These are phyloP conservation scores for Marchantia paleacea DNA, from an alignment of 225 moss, liverwort and hornwort species.

Conservation along the genomic window DNA sequence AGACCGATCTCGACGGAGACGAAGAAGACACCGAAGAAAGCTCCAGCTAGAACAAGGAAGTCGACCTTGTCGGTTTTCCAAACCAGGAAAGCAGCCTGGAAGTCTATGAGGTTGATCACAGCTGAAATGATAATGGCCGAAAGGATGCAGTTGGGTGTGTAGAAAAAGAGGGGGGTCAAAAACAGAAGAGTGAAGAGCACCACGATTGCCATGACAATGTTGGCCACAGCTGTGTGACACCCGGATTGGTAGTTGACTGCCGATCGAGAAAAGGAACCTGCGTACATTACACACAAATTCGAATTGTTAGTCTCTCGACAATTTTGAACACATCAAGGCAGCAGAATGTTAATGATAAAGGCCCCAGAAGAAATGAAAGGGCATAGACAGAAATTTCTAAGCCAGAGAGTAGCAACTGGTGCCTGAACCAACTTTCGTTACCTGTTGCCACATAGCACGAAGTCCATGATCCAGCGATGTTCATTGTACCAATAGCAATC, in stretches of 20 bases:
- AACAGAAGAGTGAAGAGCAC: constrained; percentile 53
- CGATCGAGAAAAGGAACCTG: constrained; percentile 94
- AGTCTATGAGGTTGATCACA: constrained; percentile 48
- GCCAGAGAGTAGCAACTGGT: not conserved
- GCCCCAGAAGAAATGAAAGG: not conserved
- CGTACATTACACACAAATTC: not conserved
- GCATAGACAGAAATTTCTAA: not conserved
- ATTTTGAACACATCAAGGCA: not conserved
- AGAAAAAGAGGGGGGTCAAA: constrained; percentile 67
- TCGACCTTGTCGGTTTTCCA: constrained; percentile 92
- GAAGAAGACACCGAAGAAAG: constrained; percentile 76
- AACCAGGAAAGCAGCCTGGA: constrained; percentile 61
- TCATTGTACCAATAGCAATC: constrained; percentile 75
- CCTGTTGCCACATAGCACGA: constrained; percentile 84
- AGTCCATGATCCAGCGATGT: constrained; percentile 54
- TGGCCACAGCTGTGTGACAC: constrained; percentile 52
- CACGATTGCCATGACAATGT: constrained; percentile 70
- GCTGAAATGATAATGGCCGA: constrained; percentile 73
- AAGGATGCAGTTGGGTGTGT: constrained; percentile 74
- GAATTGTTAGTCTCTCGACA: too few species aligned
- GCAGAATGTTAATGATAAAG: not conserved
- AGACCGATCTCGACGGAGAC: constrained; percentile 72
- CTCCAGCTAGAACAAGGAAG: constrained; percentile 60
- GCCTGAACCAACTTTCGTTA: constrained; percentile 8
- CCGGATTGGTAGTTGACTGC: constrained; percentile 83